Percentiles rank a stretch among this genome's conserved stretches.
These are phyloP conservation scores for Clausena lansium DNA, from an alignment of 345 rosid genomes.

Conservation along the genomic window DNA sequence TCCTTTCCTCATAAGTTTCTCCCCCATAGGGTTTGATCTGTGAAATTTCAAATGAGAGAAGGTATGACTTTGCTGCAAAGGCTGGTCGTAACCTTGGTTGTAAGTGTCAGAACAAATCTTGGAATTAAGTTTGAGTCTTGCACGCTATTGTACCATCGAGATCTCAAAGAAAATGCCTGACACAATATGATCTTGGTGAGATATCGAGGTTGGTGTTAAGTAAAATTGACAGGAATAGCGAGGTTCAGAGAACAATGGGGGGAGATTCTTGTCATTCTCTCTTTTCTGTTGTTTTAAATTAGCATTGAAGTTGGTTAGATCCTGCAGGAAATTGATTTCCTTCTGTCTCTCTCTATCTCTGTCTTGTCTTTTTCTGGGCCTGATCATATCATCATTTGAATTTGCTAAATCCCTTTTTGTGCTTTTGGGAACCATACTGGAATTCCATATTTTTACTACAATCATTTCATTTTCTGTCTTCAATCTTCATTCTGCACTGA, in stretches of 20 bases:
- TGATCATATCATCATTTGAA: neutral
- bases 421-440: neutral
- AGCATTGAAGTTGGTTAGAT: neutral
- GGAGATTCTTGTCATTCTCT: neutral
- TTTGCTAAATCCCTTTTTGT: neutral
- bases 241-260: neutral
- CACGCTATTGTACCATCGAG: neutral
- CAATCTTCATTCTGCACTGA: neutral
- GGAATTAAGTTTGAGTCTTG: neutral
- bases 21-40: neutral
- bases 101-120: neutral
- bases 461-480: neutral
- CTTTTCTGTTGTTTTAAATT: slow-evolving; percentile 3
- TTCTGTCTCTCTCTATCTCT: neutral
- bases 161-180: neutral
- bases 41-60: neutral
- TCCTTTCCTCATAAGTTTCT: neutral
- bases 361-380: neutral
- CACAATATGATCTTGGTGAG: neutral
- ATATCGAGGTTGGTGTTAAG: neutral
- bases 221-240: neutral
- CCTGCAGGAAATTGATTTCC: neutral
- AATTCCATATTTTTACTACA: neutral
- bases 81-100: neutral
- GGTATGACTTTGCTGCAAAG: neutral